Percentiles rank a stretch among this genome's conserved stretches.
Evolutionary conservation across 805 yeast species (phyloP).

Genomic region (Candida xiaguanensis): DNA sequence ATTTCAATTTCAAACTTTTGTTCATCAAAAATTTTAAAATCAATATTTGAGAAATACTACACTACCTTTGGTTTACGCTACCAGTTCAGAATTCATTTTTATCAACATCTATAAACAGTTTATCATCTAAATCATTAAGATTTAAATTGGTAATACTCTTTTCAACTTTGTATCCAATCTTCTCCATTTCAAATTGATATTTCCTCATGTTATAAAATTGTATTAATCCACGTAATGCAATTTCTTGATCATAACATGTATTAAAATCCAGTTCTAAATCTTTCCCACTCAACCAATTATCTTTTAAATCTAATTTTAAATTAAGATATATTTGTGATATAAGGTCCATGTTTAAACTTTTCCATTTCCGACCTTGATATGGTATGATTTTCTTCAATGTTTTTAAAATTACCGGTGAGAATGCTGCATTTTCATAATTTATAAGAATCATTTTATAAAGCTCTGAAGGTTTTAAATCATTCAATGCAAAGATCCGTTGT

Average conservation of each 20-base stretch:
- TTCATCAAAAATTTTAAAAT: not conserved
- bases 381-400: conserved; percentile 79
- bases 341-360: conserved; percentile 86
- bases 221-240: conserved; percentile 72
- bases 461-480: conserved; percentile 62
- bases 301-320: conserved; percentile 66
- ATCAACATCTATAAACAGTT: not conserved
- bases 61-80: not conserved
- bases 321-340: conserved; percentile 82
- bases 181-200: conserved; percentile 50
- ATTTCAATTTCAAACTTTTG: not conserved
- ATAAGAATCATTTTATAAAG: conserved; percentile 53
- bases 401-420: conserved; percentile 69
- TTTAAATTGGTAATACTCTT: conserved; percentile 16
- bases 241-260: conserved; percentile 80
- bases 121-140: conserved; percentile 10
- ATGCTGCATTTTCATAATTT: conserved; percentile 53
- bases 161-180: conserved; percentile 51
- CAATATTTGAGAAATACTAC: not conserved
- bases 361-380: conserved; percentile 92
- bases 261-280: conserved; percentile 73
- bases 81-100: not conserved
- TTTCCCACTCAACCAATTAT: conserved; percentile 83
- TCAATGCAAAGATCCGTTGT: conserved; percentile 64
- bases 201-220: conserved; percentile 69